Percentiles rank a stretch among this genome's conserved stretches.
These are phyloP conservation scores for Scortechinia acanthostroma DNA, from an alignment of 2,329 filamentous ascomycete genomes.

Conservation along the genomic window DNA sequence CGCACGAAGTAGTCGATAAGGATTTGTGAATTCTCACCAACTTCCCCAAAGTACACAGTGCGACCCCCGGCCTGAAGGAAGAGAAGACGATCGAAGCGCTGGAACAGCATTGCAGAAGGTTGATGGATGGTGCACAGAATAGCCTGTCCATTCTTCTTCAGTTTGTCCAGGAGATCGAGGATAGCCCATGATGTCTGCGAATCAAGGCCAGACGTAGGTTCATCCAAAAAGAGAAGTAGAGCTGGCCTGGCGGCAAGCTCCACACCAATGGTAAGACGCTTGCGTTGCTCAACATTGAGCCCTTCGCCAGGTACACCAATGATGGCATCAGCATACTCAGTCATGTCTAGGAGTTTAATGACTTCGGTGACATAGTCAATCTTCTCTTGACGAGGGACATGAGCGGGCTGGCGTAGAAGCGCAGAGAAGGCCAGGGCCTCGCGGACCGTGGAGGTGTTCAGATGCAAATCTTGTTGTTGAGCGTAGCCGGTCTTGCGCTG, in stretches of 20 bases:
- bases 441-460: conserved; percentile 53
- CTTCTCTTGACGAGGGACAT: conserved; percentile 44
- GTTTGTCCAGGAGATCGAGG: conserved; percentile 70
- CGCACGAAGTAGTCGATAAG: conserved; percentile 58
- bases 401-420: conserved; percentile 46
- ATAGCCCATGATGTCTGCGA: conserved; percentile 71
- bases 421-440: conserved; percentile 59
- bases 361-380: conserved; percentile 55
- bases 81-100: conserved; percentile 78
- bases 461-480: conserved; percentile 56
- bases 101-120: conserved; percentile 77
- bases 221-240: conserved; percentile 71
- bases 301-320: conserved; percentile 61
- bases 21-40: conserved; percentile 67
- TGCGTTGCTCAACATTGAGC: conserved; percentile 57
- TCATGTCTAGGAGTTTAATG: conserved; percentile 49
- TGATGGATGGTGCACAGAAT: conserved; percentile 90
- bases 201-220: conserved; percentile 71
- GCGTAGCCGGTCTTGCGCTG: conserved; percentile 55
- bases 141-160: conserved; percentile 74
- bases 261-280: conserved; percentile 84
- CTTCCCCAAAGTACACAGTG: conserved; percentile 80
- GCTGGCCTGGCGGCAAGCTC: conserved; percentile 79
- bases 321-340: conserved; percentile 47
- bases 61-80: conserved; percentile 72